Base-by-base conservation (phyloP, 2,329 filamentous ascomycete genomes). In the Penicillium digitatum region DNA sequence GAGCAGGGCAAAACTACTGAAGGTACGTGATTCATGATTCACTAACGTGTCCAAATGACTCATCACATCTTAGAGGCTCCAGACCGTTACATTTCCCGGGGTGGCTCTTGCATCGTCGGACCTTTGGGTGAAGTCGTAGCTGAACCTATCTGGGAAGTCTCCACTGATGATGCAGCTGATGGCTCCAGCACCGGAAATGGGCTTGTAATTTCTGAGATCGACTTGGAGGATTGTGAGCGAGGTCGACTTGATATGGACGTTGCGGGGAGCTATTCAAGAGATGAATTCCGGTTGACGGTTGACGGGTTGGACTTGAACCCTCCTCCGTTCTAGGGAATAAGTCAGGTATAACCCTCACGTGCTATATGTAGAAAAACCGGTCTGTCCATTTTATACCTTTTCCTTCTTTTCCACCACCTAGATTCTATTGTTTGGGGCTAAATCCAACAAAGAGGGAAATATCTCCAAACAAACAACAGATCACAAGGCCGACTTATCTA, bases 161-260 rank as follows among this genome's bases (percentile, higher is more conserved):
- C 65, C n/a, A 66, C 69, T 3, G 67, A 73, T 16, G 70, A 72
- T 52, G 53, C 51, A 8, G 51, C 63, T 56, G 73, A 78, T 43
- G 40, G 49, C 9, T 54, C 55, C 2, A 57, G 50, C 3, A 50
- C 54, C 3, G 61, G 35, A 10, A 62, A 62, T 4, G 82, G 84
- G 0, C 71, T 96, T 29, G 74, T 91, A 48, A 82, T 82, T 32
- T 80, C 83, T 0, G 89, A 94, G 60, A 86, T 92, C 3, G 90
- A 96, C 67, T 87, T 96, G 66, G 88, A 95, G 45, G 90, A 96
- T 62, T 96, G 92, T 64, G 83, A 91, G 62, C 80, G 89, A 10
- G 92, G 91, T 0, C 78, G 90, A 49, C 71, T 96, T 61, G 91
- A 96, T 70, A 71, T 96, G 44, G 92, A 96, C 76, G 85, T 89